Base-by-base conservation (phyloP, 176 grass and related monocot genomes). In the Triticum monococcum region DNA sequence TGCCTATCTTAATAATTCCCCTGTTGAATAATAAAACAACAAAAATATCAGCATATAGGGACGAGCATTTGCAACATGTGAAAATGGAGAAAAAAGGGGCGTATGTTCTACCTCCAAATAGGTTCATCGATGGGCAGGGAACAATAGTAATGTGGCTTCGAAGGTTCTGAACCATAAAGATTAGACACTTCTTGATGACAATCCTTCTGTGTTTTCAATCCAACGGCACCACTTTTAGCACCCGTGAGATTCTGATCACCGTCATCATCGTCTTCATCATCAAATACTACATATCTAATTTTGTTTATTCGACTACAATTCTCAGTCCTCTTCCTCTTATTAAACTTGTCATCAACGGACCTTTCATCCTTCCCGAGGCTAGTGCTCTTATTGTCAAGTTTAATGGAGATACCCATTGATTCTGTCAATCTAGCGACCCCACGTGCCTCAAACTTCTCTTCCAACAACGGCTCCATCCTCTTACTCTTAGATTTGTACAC, bases 1-100 rank as follows among this genome's bases (percentile, higher is more conserved):
- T n/a, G 18, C 81, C 24, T 36, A 83, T 88, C 73, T 84, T 86
- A 64, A 98, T 86, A 43, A 40, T 87, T 62, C 95, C 95, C 5
- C 95, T 98, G 33, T 69, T 52, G 40, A 89, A 86, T 20, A 62
- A 89, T 79, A 22, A 54, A 89, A 69, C 50, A 56, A 40, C 4
- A 3, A 72, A 37, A 78, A 57, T 8, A 82, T 90, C 35, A 74
- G 28, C 25, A 72, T 46, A 20, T 11, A 30, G 4, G 46, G 7
- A 63, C 72, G 2, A 71, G 8, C 68, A 64, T 30, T 7, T 72
- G 37, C 0, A 17, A 69, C 22, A 72, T 5, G 24, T 45, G 1
- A 86, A 24, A 85, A 20, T 26, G 52, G 4, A 17, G 69, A 60
- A 1, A 36, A 8, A 78, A 43, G 3, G 41, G 10, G 0, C 32